Evolutionary conservation across 2,329 filamentous ascomycete genomes (phyloP).

Genomic region (Nemania bipapillata): DNA sequence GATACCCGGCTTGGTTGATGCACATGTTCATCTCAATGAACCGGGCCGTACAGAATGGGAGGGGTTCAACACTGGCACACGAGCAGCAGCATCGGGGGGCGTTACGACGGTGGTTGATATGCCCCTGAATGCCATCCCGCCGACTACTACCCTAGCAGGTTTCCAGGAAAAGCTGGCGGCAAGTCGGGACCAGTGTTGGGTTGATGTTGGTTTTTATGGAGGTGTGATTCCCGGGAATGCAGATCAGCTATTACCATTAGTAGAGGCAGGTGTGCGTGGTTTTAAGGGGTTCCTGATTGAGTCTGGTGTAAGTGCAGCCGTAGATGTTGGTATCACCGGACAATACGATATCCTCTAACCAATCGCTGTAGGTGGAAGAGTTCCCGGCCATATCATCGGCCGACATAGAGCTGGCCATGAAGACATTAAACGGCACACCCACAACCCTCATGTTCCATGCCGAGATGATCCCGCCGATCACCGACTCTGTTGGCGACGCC

Average conservation of each 20-base stretch:
- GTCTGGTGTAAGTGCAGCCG: slow-evolving; percentile 76
- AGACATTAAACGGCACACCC: slow-evolving; percentile 78
- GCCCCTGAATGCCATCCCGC: slow-evolving; percentile 96
- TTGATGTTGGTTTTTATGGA: slow-evolving; percentile 98
- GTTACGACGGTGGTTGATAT: slow-evolving; percentile 98
- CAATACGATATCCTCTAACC: slow-evolving; percentile 37
- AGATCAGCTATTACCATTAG: slow-evolving; percentile 78
- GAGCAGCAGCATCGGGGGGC: slow-evolving; percentile 92
- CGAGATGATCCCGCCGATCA: slow-evolving; percentile 93
- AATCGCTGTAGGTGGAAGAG: slow-evolving; percentile 77
- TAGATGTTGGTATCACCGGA: slow-evolving; percentile 26
- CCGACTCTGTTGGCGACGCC: slow-evolving; percentile 80
- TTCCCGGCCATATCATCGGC: slow-evolving; percentile 87
- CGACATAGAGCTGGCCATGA: slow-evolving; percentile 84
- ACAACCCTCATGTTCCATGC: slow-evolving; percentile 99
- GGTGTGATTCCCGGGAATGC: slow-evolving; percentile 92
- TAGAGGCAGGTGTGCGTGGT: slow-evolving; percentile 86
- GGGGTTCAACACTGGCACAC: slow-evolving; percentile 93
- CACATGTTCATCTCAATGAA: slow-evolving; percentile 97
- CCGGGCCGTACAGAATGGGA: slow-evolving; percentile 98
- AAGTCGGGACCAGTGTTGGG: slow-evolving; percentile 90
- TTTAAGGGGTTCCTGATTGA: slow-evolving; percentile 99
- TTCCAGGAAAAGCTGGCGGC: slow-evolving; percentile 87
- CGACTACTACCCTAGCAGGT: slow-evolving; percentile 86
- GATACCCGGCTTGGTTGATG: slow-evolving; percentile 91